Evolutionary conservation across 345 rosid genomes (phyloP).

Genomic region (Eucalyptus sp.): DNA sequence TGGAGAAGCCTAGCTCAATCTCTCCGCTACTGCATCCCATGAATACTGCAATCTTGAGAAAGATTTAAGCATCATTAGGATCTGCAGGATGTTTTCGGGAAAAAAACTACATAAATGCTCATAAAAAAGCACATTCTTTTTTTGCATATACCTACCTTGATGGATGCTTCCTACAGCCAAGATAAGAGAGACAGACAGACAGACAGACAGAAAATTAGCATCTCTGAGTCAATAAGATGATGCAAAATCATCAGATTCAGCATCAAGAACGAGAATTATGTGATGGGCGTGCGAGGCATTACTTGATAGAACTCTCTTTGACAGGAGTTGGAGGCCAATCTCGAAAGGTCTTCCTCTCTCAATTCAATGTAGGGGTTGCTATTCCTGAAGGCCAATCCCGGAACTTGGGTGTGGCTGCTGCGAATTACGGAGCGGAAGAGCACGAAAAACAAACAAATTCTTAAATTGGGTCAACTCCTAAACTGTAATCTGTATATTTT

Average conservation of each 20-base stretch:
- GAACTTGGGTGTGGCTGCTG: slow-evolving; percentile 28
- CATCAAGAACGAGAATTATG: neutral
- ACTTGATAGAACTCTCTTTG: slow-evolving; percentile 71
- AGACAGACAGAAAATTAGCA: neutral
- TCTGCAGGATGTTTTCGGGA: neutral
- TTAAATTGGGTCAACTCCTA: neutral
- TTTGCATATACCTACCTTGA: slow-evolving; percentile 40
- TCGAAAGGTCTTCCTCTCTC: slow-evolving; percentile 22
- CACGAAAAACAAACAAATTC: neutral
- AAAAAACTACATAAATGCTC: neutral
- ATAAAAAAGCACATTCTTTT: neutral
- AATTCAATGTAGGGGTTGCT: slow-evolving; percentile 42
- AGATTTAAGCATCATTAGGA: neutral
- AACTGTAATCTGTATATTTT: neutral
- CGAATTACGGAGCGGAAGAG: neutral
- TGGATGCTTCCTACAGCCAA: slow-evolving; percentile 58
- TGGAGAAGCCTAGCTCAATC: slow-evolving; percentile 72
- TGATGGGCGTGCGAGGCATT: neutral
- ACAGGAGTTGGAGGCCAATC: slow-evolving; percentile 15
- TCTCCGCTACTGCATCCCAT: slow-evolving; percentile 83
- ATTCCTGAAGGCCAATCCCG: slow-evolving; percentile 59
- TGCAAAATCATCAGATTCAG: neutral
- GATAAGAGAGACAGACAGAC: neutral
- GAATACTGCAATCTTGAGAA: slow-evolving; percentile 50
- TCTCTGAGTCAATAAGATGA: neutral